phyloP scores from a whole-genome alignment of 768 basidiomycete species.

The Tremella fuciformis region DNA sequence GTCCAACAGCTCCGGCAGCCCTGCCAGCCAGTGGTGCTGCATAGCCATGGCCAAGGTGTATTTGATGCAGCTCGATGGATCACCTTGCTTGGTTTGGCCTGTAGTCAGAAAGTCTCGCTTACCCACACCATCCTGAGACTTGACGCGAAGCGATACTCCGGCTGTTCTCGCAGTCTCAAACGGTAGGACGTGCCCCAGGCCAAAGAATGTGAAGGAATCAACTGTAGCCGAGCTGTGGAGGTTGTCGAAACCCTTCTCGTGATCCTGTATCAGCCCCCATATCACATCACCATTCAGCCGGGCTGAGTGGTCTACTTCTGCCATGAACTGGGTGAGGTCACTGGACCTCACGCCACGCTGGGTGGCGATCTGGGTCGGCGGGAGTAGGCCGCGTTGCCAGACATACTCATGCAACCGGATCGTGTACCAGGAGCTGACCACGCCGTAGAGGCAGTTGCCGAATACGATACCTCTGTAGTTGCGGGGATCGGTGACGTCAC shows the following conservation, averaged over 20 bases:
- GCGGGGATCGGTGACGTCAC: constrained; percentile 11
- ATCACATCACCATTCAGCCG: not conserved
- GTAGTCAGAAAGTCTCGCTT: constrained; percentile 3
- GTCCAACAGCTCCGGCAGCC: not conserved
- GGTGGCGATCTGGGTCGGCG: constrained; percentile 19
- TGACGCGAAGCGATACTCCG: constrained; percentile 7
- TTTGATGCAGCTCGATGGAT: constrained; percentile 15
- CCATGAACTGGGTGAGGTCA: constrained; percentile 15
- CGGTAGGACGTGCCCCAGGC: not conserved
- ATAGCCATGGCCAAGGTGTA: constrained; percentile 24
- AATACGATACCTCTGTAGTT: constrained; percentile 20
- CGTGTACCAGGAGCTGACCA: not conserved
- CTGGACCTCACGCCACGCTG: constrained; percentile 12
- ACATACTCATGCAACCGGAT: constrained; percentile 7
- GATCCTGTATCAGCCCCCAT: constrained; percentile 18
- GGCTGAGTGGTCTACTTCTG: constrained; percentile 11
- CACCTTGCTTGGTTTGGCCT: constrained; percentile 23
- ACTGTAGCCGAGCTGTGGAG: constrained; percentile 9
- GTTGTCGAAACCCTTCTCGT: constrained; percentile 22
- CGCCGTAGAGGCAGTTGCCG: constrained; percentile 12
- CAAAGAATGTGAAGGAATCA: constrained; percentile 16
- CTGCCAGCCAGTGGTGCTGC: constrained; percentile 12
- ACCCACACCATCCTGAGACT: no score
- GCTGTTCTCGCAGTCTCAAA: constrained; percentile 18
- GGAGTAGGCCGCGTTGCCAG: constrained; percentile 13